Percentiles rank a stretch among this genome's conserved stretches.
Conservation (phyloP, 768 basidiomycete species). For the Tephrocybe rancida region DNA sequence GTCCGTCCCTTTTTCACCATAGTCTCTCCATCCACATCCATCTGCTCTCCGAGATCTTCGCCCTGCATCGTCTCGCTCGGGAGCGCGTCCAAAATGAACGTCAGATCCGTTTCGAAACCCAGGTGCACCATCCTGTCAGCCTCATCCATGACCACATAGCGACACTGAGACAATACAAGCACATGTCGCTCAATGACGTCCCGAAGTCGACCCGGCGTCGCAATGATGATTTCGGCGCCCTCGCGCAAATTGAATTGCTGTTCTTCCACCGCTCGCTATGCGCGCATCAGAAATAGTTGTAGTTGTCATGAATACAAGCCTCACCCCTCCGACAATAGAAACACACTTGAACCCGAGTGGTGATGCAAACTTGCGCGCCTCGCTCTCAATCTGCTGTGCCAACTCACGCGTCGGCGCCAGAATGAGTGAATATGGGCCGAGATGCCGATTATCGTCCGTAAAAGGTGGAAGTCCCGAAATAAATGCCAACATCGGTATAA, state of each 20-base stretch:
- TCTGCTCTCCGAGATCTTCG: slow-evolving; percentile 72
- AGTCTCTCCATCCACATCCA: slow-evolving; percentile 78
- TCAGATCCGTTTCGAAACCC: slow-evolving; percentile 93
- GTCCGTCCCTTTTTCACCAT: slow-evolving; percentile 76
- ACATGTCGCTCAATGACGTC: slow-evolving; percentile 97
- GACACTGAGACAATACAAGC: slow-evolving; percentile 94
- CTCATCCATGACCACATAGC: slow-evolving; percentile 99
- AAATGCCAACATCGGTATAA: slow-evolving; percentile 96
- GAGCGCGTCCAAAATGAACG: slow-evolving; percentile 92
- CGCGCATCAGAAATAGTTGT: slow-evolving; percentile 15
- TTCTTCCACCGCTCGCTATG: slow-evolving; percentile 89
- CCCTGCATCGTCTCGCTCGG: slow-evolving; percentile 89
- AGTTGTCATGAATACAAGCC: no score
- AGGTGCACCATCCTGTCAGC: slow-evolving; percentile 99
- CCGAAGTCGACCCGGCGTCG: slow-evolving; percentile 97
- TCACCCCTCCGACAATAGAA: slow-evolving; percentile 95
- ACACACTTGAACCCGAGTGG: slow-evolving; percentile 93
- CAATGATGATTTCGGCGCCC: slow-evolving; percentile 98
- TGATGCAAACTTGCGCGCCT: slow-evolving; percentile 88
- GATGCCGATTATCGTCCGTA: slow-evolving; percentile 89
- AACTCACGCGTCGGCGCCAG: slow-evolving; percentile 97
- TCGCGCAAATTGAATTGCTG: slow-evolving; percentile 98
- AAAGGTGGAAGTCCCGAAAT: slow-evolving; percentile 86
- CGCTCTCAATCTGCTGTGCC: slow-evolving; percentile 95
- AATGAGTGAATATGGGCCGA: slow-evolving; percentile 93